phyloP scores from a whole-genome alignment of 495 filamentous ascomycete genomes.

The Margaritispora aquatica region DNA sequence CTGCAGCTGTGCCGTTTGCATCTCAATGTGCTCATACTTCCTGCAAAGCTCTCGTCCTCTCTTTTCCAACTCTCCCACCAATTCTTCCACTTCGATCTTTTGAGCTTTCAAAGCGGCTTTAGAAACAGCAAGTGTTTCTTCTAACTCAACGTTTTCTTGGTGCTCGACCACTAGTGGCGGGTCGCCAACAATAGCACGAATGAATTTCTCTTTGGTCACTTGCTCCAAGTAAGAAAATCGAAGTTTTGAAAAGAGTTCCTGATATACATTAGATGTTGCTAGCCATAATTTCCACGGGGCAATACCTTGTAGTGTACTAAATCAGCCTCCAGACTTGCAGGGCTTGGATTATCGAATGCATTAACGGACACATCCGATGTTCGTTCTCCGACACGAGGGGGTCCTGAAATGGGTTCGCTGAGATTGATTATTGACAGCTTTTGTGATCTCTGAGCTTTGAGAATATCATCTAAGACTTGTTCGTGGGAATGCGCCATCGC shows the following conservation, averaged over 20 bases:
- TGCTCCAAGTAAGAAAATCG: slow-evolving; percentile 90
- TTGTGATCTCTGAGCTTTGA: slow-evolving; percentile 33
- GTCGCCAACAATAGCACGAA: slow-evolving; percentile 74
- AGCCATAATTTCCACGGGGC: background rate
- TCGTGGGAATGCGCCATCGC: slow-evolving; percentile 22
- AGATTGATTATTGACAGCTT: slow-evolving; percentile 69
- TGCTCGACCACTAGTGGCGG: slow-evolving; percentile 77
- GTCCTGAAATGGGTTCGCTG: slow-evolving; percentile 62
- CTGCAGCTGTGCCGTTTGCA: slow-evolving; percentile 52
- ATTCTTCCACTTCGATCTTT: slow-evolving; percentile 71
- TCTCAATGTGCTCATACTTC: slow-evolving; percentile 55
- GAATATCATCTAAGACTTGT: slow-evolving; percentile 25
- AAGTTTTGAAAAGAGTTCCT: slow-evolving; percentile 92
- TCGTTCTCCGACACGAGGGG: slow-evolving; percentile 34
- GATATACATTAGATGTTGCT: background rate
- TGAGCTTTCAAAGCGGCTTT: slow-evolving; percentile 71
- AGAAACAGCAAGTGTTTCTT: slow-evolving; percentile 58
- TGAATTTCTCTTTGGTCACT: slow-evolving; percentile 75
- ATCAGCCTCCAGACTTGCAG: slow-evolving; percentile 74
- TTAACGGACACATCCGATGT: slow-evolving; percentile 65
- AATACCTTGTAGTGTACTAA: slow-evolving; percentile 77
- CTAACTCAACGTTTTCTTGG: slow-evolving; percentile 76
- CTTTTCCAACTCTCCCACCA: slow-evolving; percentile 66
- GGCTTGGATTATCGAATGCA: slow-evolving; percentile 61
- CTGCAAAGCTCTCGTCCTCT: slow-evolving; percentile 52